Base-by-base conservation (phyloP, 192 early-diverging fungal genomes). In the Mortierella alpina region DNA sequence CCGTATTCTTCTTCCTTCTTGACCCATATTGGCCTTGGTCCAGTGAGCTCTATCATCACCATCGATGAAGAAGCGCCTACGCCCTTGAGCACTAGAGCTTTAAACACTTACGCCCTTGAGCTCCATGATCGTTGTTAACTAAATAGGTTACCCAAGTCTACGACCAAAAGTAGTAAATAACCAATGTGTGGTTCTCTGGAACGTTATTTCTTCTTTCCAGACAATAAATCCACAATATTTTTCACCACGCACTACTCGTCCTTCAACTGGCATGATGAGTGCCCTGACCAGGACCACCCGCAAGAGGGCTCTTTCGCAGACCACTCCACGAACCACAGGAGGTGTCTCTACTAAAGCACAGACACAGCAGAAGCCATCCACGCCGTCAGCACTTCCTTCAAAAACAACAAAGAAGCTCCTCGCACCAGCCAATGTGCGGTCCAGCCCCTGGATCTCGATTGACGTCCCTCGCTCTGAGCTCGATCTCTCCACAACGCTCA, bases 401-500 rank as follows among this genome's bases (percentile, higher is more conserved):
- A 15, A 6, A 31, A n/a, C 63, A 66, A 31, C 22, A 20, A 31
- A 66, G n/a, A 67, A 52, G 39, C 49, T 44, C 1, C 14, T 44
- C 10, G 63, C 58, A 5, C 56, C 68, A 17, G 11, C 59, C 20
- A 0, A 57, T 45, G 56, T 79, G 8, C 53, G 44, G 20, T 53
- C 70, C 1, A 70, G 70, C 1, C 60, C 77, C 6, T 80, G 77
- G 77, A 46, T 49, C 1, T 40, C 66, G 0, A 57, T 72, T 7
- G 31, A 47, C 13, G 71, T 91, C 3, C 54, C 81, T 0, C 90
- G 92, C 8, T 73, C 71, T 42, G 94, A 96, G 63, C 85, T 98
- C 11, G 87, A 91, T 17, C 86, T 97, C 7, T 85, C 93, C 13
- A 91, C 89, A 4, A 96, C 96, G 4, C 87, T 99, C 42, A 87